These are phyloP conservation scores for Typha latifolia DNA, from an alignment of 176 grass and related monocot species.

Conservation along the genomic window DNA sequence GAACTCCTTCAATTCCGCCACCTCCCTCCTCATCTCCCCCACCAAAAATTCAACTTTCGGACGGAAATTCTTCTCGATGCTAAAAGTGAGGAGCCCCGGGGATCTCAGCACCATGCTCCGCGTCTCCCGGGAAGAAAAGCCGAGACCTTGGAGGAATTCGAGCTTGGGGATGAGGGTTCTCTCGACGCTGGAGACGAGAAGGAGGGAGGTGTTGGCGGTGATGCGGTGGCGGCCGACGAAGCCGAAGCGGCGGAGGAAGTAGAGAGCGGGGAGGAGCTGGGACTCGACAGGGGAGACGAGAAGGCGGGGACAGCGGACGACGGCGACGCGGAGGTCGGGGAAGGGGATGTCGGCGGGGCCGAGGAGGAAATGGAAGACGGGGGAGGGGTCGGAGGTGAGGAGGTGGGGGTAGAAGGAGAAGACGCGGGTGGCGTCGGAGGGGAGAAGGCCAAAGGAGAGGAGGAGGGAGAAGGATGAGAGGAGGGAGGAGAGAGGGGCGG, in stretches of 20 bases:
- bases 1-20: constrained; percentile 18
- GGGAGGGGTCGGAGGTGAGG: constrained; percentile 17
- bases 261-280: constrained; percentile 11
- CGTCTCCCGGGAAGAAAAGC: constrained; percentile 12
- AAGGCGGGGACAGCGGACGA: constrained; percentile 18
- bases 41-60: constrained; percentile 21
- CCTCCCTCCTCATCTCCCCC: constrained; percentile 16
- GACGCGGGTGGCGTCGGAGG: constrained; percentile 9
- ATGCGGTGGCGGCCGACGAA: constrained; percentile 24
- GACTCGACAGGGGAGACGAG: constrained; percentile 14
- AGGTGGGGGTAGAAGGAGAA: constrained; percentile 19
- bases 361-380: constrained; percentile 12
- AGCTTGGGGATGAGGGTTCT: constrained; percentile 20
- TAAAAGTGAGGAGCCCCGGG: constrained; percentile 17
- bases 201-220: constrained; percentile 19
- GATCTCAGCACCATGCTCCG: constrained; percentile 17
- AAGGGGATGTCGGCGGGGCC: constrained; percentile 17
- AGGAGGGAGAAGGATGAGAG: neutral
- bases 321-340: constrained; percentile 11
- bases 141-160: constrained; percentile 18
- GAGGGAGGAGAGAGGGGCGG: constrained; percentile 8
- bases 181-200: constrained; percentile 28
- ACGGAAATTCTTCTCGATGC: constrained; percentile 23
- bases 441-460: neutral
- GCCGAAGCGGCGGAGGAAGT: constrained; percentile 25